Evolutionary conservation across 768 basidiomycete genomes (phyloP), one percentile per base, ranked within the genome.

Genomic region (Omphalotus guepiniiformis): DNA sequence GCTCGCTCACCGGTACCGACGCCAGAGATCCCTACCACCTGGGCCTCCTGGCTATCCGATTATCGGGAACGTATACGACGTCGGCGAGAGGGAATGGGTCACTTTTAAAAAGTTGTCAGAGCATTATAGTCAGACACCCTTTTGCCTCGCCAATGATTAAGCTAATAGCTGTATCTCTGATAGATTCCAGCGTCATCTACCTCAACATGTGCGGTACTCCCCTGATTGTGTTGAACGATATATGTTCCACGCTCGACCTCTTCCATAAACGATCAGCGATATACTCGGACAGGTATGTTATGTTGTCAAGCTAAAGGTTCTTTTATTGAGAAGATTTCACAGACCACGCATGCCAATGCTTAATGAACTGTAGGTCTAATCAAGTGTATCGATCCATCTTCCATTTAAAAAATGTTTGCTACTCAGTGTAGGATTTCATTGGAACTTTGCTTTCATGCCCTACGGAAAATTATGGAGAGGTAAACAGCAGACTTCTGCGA

Each of bases 201-300:
- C 39, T 65, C 7, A 46, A 59, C 32, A 43, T 63, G 12, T 55
- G 58, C n/a, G 62, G 62, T 13, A 58, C 49, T 15, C 49, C 53
- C 29, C 41, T 64, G 21, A 54, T 69, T 44, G 49, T 72, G n/a
- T 49, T 72, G 36, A 70, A 68, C 51, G 63, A 61, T 8, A 46
- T 57, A 16, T 60, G 65, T 29, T 56, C 62, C 15, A 61, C 64
- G 2, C 60, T 60, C 22, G 69, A 67, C 7, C 56, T 73, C 4
- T 59, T 73, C n/a, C 65, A 70, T 32, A 64, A 64, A 35, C 57
- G 67, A 11, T 68, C 68, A 1, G 50, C 58, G 4, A 68, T 65
- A 4, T 74, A 73, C 53, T 71, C 72, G 4, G 61, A 60, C 52
- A 62, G 72, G 42, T 47, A 36, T 12, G 21, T 25, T 21, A 6